These are phyloP conservation scores for Sophora flavescens DNA, from an alignment of 306 rosid species.

Conservation along the genomic window DNA sequence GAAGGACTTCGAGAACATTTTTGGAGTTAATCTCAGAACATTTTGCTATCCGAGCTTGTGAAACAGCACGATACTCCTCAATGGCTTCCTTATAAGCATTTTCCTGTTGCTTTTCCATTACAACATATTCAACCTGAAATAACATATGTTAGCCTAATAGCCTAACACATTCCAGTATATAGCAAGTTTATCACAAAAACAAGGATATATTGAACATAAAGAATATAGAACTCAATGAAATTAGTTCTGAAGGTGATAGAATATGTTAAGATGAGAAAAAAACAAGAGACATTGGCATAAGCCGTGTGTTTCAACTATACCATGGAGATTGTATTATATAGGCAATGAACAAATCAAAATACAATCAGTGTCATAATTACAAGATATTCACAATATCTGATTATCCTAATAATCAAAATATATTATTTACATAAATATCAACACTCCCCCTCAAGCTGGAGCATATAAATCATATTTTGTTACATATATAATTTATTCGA, in stretches of 20 bases:
- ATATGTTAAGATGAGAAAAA: too few species aligned
- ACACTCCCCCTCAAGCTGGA: too few species aligned
- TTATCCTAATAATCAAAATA: too few species aligned
- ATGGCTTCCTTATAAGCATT: conserved; percentile 88
- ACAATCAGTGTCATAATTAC: too few species aligned
- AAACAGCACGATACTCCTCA: conserved; percentile 85
- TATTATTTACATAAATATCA: too few species aligned
- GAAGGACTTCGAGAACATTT: conserved; percentile 60
- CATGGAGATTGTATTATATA: too few species aligned
- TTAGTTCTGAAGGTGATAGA: conserved; percentile 24
- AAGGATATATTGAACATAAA: conserved; percentile 25
- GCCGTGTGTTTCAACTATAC: too few species aligned
- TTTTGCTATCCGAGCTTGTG: conserved; percentile 77
- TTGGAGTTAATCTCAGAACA: conserved; percentile 54
- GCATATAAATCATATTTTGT: too few species aligned
- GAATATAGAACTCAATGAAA: background rate
- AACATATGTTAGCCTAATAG: conserved; percentile 41
- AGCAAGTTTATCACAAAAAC: conserved; percentile 33
- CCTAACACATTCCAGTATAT: background rate
- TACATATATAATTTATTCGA: too few species aligned
- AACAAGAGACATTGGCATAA: too few species aligned
- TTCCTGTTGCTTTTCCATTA: conserved; percentile 84
- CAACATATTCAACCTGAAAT: conserved; percentile 84
- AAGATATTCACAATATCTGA: too few species aligned
- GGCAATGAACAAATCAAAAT: too few species aligned